phyloP scores from a whole-genome alignment of 2,329 filamentous ascomycete genomes.

The Penicillium sp. region DNA sequence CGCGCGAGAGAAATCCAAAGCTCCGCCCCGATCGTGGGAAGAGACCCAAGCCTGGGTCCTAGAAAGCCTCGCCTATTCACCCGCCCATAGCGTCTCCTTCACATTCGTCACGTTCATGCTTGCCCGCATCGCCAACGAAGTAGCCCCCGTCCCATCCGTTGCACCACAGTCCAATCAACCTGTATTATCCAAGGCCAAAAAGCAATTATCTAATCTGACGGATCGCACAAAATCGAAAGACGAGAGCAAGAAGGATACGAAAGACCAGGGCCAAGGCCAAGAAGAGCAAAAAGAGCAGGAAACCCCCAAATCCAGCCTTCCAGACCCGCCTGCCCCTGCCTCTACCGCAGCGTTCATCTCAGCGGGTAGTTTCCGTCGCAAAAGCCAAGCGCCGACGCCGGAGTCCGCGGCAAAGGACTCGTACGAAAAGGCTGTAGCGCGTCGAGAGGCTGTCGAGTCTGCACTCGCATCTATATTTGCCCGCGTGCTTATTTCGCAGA shows the following conservation, averaged over 20 bases:
- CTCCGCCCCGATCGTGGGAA: constrained; percentile 48
- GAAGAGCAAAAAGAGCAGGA: constrained; percentile 1
- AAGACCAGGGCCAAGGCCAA: background rate
- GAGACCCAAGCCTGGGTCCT: constrained; percentile 64
- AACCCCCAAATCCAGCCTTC: background rate
- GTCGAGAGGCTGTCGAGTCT: constrained; percentile 60
- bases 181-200: constrained; percentile 1
- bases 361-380: constrained; percentile 31
- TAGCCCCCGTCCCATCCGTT: constrained; percentile 43
- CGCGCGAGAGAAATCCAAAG: constrained; percentile 52
- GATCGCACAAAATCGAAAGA: background rate
- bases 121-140: constrained; percentile 57
- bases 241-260: background rate
- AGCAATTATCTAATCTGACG: background rate
- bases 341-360: constrained; percentile 31
- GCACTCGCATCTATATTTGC: constrained; percentile 67
- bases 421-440: constrained; percentile 50
- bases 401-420: constrained; percentile 27
- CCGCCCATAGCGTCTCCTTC: constrained; percentile 84
- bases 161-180: constrained; percentile 2
- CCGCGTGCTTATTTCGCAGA: constrained; percentile 59
- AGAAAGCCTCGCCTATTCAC: constrained; percentile 69
- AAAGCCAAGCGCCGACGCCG: constrained; percentile 28
- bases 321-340: constrained; percentile 17
- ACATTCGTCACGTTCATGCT: constrained; percentile 83